Base-by-base conservation (phyloP, 768 basidiomycete species). In the Mycena vulgaris region DNA sequence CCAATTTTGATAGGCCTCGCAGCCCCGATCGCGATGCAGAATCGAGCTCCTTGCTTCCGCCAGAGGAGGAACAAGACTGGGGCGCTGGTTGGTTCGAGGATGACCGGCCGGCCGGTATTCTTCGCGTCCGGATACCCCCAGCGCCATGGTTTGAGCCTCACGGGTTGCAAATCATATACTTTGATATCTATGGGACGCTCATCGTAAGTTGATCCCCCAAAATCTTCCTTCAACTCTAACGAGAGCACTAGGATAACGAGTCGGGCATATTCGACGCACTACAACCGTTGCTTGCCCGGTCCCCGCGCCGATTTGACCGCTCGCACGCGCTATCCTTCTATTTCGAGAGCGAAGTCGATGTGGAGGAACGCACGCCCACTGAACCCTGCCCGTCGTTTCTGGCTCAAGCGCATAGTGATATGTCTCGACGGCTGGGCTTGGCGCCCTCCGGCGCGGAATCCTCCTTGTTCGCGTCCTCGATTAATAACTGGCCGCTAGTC, bases 321-420 rank as follows among this genome's bases (percentile, higher is more conserved):
- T 4, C 45, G 16, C 53, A 68, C 11, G 60, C 67, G 1, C 45
- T 68, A 11, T 39, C 67, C 2, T 49, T 60, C n/a, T 68, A 68
- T 25, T 56, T 56, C 14, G 67, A 68, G 19, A 39, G 35, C 37
- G 67, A 68, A 49, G 21, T 8, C 33, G 60, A 62, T 8, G 27
- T 47, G 3, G 51, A 66, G 35, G 11, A 16, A 21, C 48, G 57
- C 19, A 14, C 27, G 2, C 65, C 65, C 0, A 31, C n/a, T 3
- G 9, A 28, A 4, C 45, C 47, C 7, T 66, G 59, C 30, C n/a
- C 33, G 45, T 5, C 40, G 9, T 39, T 66, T 27, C 33, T 66
- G 4, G 35, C 47, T 3, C 45, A 30, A 6, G 16, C 65, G n/a
- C n/a, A 66, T 21, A 6, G 9, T 0, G 56, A 66, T 2, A 33